Percentiles rank a stretch among this genome's conserved stretches.
These are phyloP conservation scores for Lolium multiflorum DNA, from an alignment of 176 grass and related monocot species.

Conservation along the genomic window DNA sequence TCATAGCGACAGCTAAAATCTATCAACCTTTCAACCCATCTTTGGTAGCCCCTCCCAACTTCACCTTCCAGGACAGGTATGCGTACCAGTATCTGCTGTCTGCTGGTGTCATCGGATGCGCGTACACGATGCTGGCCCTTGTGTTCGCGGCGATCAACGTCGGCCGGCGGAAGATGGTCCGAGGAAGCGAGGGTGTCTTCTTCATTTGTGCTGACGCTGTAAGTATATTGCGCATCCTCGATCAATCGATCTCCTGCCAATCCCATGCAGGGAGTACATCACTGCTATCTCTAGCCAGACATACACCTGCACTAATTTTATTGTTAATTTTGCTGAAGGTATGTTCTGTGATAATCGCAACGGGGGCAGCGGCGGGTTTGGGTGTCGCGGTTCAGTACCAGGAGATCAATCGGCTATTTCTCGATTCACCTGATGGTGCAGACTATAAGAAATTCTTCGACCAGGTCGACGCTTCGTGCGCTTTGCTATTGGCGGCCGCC, in stretches of 20 bases:
- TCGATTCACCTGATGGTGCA: background rate
- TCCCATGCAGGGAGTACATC: too few species aligned
- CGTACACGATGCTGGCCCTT: background rate
- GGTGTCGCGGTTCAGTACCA: background rate
- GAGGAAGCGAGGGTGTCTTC: background rate
- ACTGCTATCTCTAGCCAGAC: background rate
- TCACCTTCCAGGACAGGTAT: background rate
- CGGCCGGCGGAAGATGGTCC: background rate
- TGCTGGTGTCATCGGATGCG: background rate
- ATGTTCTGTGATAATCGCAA: background rate
- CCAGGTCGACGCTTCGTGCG: constrained; percentile 3
- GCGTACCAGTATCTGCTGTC: background rate
- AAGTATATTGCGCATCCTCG: background rate
- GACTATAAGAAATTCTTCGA: background rate
- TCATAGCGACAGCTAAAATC: background rate
- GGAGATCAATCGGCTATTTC: background rate
- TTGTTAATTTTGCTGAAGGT: background rate
- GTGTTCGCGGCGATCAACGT: constrained; percentile 4
- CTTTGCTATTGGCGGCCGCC: constrained; percentile 10
- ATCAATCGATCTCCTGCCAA: background rate
- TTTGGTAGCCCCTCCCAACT: background rate
- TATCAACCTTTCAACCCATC: background rate
- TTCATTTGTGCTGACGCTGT: background rate
- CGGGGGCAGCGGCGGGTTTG: background rate
- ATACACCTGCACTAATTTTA: background rate